Evolutionary conservation across 2,329 filamentous ascomycete genomes (phyloP).

Genomic region (Balansia obtecta): DNA sequence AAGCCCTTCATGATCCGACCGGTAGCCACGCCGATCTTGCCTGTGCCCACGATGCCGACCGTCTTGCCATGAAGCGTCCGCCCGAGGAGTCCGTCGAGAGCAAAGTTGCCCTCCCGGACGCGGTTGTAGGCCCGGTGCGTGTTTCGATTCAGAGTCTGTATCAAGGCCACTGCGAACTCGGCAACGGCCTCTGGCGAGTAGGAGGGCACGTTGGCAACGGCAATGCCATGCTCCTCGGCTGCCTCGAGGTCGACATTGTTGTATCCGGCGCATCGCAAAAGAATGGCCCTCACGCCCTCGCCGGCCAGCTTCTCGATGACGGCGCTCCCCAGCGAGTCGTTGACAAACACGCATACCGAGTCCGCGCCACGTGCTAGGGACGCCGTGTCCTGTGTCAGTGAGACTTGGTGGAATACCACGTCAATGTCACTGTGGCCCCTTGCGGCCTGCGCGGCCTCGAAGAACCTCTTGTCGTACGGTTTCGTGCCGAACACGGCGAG

Average conservation of each 20-base stretch:
- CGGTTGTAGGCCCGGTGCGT: constrained; percentile 57
- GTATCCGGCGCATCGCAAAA: constrained; percentile 56
- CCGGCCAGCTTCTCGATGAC: constrained; percentile 39
- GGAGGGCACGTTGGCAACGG: constrained; percentile 53
- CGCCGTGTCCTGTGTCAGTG: constrained; percentile 43
- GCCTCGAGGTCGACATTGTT: constrained; percentile 52
- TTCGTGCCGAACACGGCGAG: constrained; percentile 54
- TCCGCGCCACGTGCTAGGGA: constrained; percentile 37
- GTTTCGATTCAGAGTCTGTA: constrained; percentile 55
- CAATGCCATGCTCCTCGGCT: constrained; percentile 41
- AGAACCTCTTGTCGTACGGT: constrained; percentile 46
- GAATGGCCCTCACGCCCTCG: constrained; percentile 42
- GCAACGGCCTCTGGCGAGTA: constrained; percentile 60
- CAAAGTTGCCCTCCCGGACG: constrained; percentile 57
- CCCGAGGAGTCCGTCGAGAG: constrained; percentile 50
- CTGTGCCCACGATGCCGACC: constrained; percentile 53
- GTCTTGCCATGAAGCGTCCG: constrained; percentile 50
- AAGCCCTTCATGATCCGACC: constrained; percentile 52
- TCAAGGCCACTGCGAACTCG: constrained; percentile 55
- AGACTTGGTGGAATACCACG: constrained; percentile 45
- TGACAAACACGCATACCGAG: constrained; percentile 58
- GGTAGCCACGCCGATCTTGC: constrained; percentile 50
- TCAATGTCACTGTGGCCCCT: constrained; percentile 23
- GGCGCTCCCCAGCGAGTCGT: constrained; percentile 40
- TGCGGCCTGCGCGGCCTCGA: constrained; percentile 29